phyloP scores from a whole-genome alignment of 352 stramenopile genomes.

The Pythium phragmiticola region DNA sequence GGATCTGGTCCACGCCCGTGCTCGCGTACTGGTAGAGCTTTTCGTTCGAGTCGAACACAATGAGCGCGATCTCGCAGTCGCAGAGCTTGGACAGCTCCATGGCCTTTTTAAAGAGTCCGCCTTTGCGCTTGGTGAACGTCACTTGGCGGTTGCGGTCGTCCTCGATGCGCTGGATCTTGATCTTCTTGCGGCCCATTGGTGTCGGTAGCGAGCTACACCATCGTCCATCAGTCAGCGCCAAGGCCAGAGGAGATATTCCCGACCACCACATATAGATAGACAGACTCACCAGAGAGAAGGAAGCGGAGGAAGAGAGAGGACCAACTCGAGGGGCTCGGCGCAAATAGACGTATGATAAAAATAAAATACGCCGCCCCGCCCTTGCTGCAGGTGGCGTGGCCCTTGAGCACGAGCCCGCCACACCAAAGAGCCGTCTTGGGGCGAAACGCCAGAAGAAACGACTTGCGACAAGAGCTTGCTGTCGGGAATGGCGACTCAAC shows the following conservation, averaged over 20 bases:
- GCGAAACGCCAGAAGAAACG: neutral
- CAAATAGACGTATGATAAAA: constrained; percentile 32
- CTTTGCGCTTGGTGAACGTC: constrained; percentile 84
- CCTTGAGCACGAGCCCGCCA: neutral
- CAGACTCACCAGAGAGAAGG: neutral
- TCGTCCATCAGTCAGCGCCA: neutral
- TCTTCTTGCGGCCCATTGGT: constrained; percentile 77
- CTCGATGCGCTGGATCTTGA: constrained; percentile 87
- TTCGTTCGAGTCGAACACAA: constrained; percentile 87
- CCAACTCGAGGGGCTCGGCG: constrained; percentile 12
- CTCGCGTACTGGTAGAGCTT: constrained; percentile 87
- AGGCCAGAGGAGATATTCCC: constrained; percentile 26
- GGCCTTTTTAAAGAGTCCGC: constrained; percentile 85
- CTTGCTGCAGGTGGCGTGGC: neutral
- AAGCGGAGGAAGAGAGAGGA: neutral
- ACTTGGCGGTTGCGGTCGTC: constrained; percentile 84
- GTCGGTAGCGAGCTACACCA: neutral
- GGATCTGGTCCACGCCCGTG: constrained; percentile 76
- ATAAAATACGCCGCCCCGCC: constrained; percentile 13
- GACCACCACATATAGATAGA: neutral
- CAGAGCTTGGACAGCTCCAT: constrained; percentile 88
- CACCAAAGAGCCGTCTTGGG: neutral
- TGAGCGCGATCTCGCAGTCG: constrained; percentile 84
- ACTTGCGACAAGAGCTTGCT: neutral
- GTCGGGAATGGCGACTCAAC: neutral